Evolutionary conservation across 1,284 basidiomycete species (phyloP), one percentile per base, ranked within the genome.

Genomic region (Flammula alnicola): DNA sequence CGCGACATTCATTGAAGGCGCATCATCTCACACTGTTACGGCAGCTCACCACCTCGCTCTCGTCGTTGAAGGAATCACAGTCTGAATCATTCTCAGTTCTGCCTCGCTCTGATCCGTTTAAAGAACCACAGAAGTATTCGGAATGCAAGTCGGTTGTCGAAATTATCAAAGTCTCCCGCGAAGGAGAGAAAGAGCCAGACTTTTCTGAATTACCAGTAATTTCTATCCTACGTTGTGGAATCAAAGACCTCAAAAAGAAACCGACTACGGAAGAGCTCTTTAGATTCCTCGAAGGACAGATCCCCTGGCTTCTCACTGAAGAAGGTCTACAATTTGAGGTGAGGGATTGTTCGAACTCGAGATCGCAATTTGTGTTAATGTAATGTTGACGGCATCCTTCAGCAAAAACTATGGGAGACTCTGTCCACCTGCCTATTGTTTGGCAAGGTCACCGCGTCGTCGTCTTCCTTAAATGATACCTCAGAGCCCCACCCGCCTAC

Each of bases 361-460:
- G n/a, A n/a, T n/a, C n/a, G n/a, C n/a, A n/a, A n/a, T n/a, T n/a
- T n/a, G n/a, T n/a, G n/a, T n/a, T n/a, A n/a, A n/a, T n/a, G n/a
- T n/a, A n/a, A n/a, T n/a, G n/a, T n/a, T n/a, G n/a, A n/a, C n/a
- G n/a, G n/a, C n/a, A n/a, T n/a, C n/a, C n/a, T 27, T 14, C 11
- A 90, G 87, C 71, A 74, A 53, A 62, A 64, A 17, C 65, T 89
- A 19, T 88, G 86, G 84, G 70, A 79, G 27, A 79, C 78, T 3
- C 77, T 90, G 20, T 75, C 75, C 9, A 74, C 71, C 2, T 79
- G 70, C 37, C 70, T 81, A 2, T 54, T 79, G 5, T 89, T 89
- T 63, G 57, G 52, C n/a, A 64, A 62, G 16, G 49, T 58, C 5
- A 43, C 55, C 3, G 42, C 57, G 29, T 37, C 57, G 12, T 59